phyloP scores from a whole-genome alignment of 2,329 filamentous ascomycete species.

The Ceratocystiopsis minuta region DNA sequence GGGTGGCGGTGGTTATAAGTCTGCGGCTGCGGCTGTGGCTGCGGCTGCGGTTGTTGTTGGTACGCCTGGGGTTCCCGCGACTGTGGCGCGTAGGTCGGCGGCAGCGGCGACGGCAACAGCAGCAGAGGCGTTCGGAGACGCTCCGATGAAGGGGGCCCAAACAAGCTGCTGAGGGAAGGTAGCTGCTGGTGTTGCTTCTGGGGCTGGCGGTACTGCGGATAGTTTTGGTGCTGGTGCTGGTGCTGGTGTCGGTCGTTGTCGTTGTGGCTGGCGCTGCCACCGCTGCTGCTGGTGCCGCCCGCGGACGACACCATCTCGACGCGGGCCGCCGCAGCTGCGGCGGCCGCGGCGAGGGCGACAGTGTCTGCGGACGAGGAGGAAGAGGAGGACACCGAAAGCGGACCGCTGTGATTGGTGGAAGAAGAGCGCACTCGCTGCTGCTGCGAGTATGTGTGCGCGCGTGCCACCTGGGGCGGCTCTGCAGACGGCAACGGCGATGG shows the following conservation, averaged over 20 bases:
- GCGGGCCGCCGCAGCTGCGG: too few species aligned
- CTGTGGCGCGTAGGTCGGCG: too few species aligned
- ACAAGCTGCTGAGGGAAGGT: slow-evolving; percentile 38
- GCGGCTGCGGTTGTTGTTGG: too few species aligned
- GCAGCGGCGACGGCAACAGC: too few species aligned
- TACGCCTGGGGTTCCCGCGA: too few species aligned
- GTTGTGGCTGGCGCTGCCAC: too few species aligned
- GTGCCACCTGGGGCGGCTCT: background rate
- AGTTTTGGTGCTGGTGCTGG: slow-evolving; percentile 11
- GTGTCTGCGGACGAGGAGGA: background rate
- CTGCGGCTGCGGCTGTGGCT: too few species aligned
- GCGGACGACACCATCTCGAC: too few species aligned
- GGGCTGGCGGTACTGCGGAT: too few species aligned
- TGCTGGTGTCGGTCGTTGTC: slow-evolving; percentile 9
- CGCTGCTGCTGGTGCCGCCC: too few species aligned
- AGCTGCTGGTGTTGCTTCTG: slow-evolving; percentile 20
- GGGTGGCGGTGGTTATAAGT: too few species aligned
- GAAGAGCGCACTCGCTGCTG: slow-evolving; percentile 24
- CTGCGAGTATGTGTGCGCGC: slow-evolving; percentile 11
- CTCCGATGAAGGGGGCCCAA: slow-evolving; percentile 23
- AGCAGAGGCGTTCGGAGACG: too few species aligned
- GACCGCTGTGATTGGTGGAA: slow-evolving; percentile 25
- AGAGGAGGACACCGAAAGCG: slow-evolving; percentile 5
- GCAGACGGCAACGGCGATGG: slow-evolving; percentile 11
- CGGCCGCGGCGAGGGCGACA: background rate